phyloP scores from a whole-genome alignment of 805 yeast genomes.

The Kazachstania africana region DNA sequence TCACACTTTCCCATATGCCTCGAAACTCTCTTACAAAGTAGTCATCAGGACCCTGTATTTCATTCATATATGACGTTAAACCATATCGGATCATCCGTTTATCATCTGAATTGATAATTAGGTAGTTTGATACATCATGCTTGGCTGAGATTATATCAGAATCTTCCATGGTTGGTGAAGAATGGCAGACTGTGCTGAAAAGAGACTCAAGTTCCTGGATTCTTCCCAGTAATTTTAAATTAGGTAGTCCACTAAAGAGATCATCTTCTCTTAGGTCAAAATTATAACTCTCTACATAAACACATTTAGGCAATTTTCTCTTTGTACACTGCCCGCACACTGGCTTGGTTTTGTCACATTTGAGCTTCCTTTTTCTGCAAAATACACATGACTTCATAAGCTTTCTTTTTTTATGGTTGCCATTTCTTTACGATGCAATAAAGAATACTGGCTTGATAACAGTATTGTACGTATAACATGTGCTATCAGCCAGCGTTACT shows the following conservation, averaged over 20 bases:
- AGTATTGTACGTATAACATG: too few species aligned
- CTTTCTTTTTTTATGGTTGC: constrained; percentile 12
- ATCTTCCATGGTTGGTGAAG: not conserved
- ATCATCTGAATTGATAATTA: not conserved
- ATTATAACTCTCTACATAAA: constrained; percentile 16
- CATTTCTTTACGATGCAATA: too few species aligned
- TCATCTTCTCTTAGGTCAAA: constrained; percentile 13
- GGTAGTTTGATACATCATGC: not conserved
- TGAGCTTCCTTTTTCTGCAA: constrained; percentile 20
- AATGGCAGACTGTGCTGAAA: too few species aligned
- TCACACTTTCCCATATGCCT: not conserved
- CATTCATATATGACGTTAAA: not conserved
- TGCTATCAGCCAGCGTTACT: too few species aligned
- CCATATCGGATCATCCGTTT: not conserved
- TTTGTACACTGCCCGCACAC: not conserved
- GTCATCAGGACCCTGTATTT: not conserved
- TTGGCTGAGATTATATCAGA: not conserved
- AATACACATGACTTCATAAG: constrained; percentile 20
- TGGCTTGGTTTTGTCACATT: constrained; percentile 11
- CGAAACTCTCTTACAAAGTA: not conserved
- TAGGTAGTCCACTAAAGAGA: constrained; percentile 15
- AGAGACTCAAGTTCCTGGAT: constrained; percentile 14
- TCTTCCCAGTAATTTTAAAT: constrained; percentile 12
- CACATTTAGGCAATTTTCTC: constrained; percentile 15
- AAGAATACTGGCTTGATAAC: too few species aligned